phyloP scores from a whole-genome alignment of 75 land plant species.

The Larix kaempferi region DNA sequence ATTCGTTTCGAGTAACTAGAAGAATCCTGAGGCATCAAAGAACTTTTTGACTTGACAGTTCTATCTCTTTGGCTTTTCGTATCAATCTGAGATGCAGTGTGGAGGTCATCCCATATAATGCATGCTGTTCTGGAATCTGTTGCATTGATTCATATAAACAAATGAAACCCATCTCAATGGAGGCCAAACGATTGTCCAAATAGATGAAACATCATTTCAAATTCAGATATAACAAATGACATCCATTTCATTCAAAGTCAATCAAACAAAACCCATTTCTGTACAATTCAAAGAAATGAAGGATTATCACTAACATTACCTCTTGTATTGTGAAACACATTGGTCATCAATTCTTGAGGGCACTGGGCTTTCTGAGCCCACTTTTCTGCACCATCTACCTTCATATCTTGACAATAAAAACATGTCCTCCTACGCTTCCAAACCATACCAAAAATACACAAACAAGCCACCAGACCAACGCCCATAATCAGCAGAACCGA shows the following conservation, averaged over 20 bases:
- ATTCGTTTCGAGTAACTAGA: constrained; percentile 11
- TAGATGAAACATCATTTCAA: too few species aligned
- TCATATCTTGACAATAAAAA: constrained; percentile 5
- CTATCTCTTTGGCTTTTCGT: not conserved
- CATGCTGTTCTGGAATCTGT: constrained; percentile 1
- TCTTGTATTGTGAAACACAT: too few species aligned
- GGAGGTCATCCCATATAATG: not conserved
- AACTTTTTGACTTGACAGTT: not conserved
- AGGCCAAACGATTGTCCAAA: not conserved
- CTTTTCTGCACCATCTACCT: constrained; percentile 19
- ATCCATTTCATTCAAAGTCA: not conserved
- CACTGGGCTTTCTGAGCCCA: constrained; percentile 17
- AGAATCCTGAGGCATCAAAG: not conserved
- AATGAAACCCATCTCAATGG: too few species aligned
- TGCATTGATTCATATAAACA: not conserved
- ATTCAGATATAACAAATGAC: too few species aligned
- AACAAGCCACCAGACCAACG: not conserved
- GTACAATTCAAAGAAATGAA: not conserved
- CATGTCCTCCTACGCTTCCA: not conserved
- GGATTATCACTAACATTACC: too few species aligned
- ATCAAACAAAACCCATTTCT: not conserved
- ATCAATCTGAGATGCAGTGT: not conserved
- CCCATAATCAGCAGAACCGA: not conserved
- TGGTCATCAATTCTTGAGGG: not conserved
- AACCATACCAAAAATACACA: not conserved